phyloP scores from a whole-genome alignment of 176 grass and related monocot species.

The Stipa capillata region DNA sequence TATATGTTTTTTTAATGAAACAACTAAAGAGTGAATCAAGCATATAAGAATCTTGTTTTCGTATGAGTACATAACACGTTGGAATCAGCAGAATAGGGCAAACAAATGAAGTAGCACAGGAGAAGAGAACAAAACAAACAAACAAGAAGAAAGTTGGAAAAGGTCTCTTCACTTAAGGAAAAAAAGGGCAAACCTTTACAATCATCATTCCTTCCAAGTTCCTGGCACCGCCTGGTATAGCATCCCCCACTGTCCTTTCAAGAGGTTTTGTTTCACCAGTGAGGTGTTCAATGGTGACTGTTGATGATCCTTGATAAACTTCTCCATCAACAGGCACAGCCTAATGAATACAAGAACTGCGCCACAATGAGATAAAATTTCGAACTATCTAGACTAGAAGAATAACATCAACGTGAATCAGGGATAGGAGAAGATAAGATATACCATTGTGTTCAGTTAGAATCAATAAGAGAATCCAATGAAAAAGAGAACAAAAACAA shows the following conservation, averaged over 20 bases:
- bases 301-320: constrained; percentile 94
- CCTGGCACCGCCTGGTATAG: constrained; percentile 88
- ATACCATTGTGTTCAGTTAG: background rate
- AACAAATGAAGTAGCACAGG: background rate
- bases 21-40: background rate
- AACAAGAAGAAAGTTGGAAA: background rate
- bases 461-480: background rate
- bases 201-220: constrained; percentile 99
- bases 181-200: constrained; percentile 60
- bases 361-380: constrained; percentile 28
- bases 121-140: background rate
- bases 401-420: background rate
- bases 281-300: constrained; percentile 87
- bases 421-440: background rate
- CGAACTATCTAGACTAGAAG: background rate
- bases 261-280: constrained; percentile 92
- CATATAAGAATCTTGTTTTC: background rate
- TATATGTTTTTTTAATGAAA: background rate
- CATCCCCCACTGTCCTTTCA: constrained; percentile 79
- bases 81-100: background rate
- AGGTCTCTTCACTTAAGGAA: constrained; percentile 1
- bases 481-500: background rate
- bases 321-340: constrained; percentile 98
- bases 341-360: constrained; percentile 59
- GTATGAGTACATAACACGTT: background rate